These are phyloP conservation scores for Samsoniella hepiali DNA, from an alignment of 2,329 filamentous ascomycete species.

Conservation along the genomic window DNA sequence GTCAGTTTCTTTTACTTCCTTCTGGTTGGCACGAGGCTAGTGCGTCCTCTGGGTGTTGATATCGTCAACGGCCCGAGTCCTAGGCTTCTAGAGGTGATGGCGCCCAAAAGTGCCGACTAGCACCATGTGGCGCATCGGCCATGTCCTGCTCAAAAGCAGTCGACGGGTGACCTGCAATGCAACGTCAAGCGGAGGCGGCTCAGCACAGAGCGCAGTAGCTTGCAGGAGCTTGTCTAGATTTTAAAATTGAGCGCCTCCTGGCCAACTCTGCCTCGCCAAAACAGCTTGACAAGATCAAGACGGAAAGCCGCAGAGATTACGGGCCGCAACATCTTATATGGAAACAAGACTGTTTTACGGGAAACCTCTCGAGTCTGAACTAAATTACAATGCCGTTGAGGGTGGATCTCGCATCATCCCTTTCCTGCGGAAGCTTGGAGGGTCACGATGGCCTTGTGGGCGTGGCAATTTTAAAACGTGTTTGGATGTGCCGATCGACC, in stretches of 20 bases:
- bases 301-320: too few species aligned
- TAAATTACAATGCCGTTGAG: constrained; percentile 1
- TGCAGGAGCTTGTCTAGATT: background rate
- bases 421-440: background rate
- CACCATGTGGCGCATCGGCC: background rate
- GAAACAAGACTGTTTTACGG: background rate
- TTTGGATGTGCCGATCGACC: constrained; percentile 7
- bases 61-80: background rate
- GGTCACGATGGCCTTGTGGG: background rate
- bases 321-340: background rate
- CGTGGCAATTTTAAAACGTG: constrained; percentile 12
- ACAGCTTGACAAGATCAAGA: background rate
- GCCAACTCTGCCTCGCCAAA: too few species aligned
- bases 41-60: background rate
- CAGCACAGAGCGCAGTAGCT: background rate
- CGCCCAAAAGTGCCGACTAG: background rate
- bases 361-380: background rate
- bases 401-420: constrained; percentile 8
- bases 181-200: background rate
- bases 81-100: background rate
- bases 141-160: background rate
- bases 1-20: too few species aligned
- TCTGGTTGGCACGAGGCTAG: background rate
- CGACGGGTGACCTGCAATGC: background rate
- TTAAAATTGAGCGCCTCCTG: background rate